Evolutionary conservation across 2,329 filamentous ascomycete genomes (phyloP).

Genomic region (Xylariaceae sp.): DNA sequence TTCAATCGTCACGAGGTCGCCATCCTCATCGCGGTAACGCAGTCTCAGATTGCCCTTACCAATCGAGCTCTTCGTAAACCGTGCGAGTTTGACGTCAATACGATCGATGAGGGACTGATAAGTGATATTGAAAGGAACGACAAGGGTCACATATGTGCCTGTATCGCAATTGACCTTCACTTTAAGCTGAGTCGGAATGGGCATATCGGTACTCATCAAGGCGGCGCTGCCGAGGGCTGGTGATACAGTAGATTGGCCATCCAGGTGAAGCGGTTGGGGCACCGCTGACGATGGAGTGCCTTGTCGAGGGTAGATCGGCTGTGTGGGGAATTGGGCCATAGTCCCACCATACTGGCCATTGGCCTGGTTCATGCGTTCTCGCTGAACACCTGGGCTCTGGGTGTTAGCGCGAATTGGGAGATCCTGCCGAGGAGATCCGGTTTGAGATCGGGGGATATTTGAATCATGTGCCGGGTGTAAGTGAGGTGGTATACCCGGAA

Average conservation of each 20-base stretch:
- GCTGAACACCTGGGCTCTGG: conserved; percentile 65
- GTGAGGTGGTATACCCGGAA: conserved; percentile 73
- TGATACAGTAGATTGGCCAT: conserved; percentile 42
- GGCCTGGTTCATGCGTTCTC: conserved; percentile 51
- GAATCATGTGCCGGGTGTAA: conserved; percentile 58
- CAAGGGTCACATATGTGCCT: conserved; percentile 88
- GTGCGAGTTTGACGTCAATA: conserved; percentile 89
- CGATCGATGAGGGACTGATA: conserved; percentile 92
- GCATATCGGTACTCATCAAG: conserved; percentile 46
- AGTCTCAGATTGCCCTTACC: conserved; percentile 78
- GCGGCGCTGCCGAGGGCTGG: conserved; percentile 40
- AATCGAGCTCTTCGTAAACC: conserved; percentile 81
- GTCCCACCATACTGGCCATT: conserved; percentile 47
- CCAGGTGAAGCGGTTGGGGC: conserved; percentile 35
- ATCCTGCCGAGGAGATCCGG: conserved; percentile 69
- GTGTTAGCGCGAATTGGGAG: conserved; percentile 65
- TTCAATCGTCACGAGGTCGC: conserved; percentile 88
- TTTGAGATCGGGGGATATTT: conserved; percentile 72
- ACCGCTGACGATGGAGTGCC: conserved; percentile 37
- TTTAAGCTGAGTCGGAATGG: conserved; percentile 73
- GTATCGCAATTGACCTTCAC: conserved; percentile 88
- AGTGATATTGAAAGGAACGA: conserved; percentile 91
- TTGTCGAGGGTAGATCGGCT: conserved; percentile 51
- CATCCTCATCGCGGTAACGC: conserved; percentile 87
- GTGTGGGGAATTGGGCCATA: conserved; percentile 54